phyloP scores from a whole-genome alignment of 345 rosid genomes.

The Pseudoturritis turrita region DNA sequence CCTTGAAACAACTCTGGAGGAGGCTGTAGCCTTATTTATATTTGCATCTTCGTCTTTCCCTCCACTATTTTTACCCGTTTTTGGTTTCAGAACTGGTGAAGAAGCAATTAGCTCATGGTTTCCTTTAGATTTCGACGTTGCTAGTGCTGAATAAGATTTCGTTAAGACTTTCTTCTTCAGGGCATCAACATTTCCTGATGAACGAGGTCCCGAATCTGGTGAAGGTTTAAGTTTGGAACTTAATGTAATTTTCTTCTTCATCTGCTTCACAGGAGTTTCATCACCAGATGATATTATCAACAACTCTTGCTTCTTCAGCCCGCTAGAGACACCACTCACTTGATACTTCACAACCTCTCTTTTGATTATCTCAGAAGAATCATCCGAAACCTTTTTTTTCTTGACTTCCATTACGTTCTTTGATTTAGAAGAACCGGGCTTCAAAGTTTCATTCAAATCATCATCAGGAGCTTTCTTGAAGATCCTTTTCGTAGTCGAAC shows the following conservation, averaged over 20 bases:
- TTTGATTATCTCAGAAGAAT: conserved; percentile 25
- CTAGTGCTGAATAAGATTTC: conserved; percentile 23
- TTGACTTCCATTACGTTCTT: conserved; percentile 24
- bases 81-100: conserved; percentile 9
- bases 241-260: conserved; percentile 24
- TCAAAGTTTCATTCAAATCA: conserved; percentile 29
- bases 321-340: conserved; percentile 4
- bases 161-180: conserved; percentile 25
- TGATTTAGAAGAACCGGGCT: conserved; percentile 23
- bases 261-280: conserved; percentile 22
- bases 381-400: conserved; percentile 15
- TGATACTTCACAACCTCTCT: conserved; percentile 27
- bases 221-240: conserved; percentile 18
- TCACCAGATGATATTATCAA: conserved; percentile 8
- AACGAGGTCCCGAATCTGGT: conserved; percentile 19
- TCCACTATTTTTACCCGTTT: neutral
- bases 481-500: conserved; percentile 36
- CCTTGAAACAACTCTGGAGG: conserved; percentile 37
- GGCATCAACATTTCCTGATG: conserved; percentile 20
- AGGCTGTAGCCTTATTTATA: conserved; percentile 14
- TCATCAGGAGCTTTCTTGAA: conserved; percentile 33
- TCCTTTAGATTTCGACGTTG: conserved; percentile 13
- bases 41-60: conserved; percentile 29
- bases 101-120: conserved; percentile 4
- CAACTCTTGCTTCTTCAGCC: conserved; percentile 13